Evolutionary conservation across 768 basidiomycete species (phyloP).

Genomic region (Rhodosporidiobolus sp.): DNA sequence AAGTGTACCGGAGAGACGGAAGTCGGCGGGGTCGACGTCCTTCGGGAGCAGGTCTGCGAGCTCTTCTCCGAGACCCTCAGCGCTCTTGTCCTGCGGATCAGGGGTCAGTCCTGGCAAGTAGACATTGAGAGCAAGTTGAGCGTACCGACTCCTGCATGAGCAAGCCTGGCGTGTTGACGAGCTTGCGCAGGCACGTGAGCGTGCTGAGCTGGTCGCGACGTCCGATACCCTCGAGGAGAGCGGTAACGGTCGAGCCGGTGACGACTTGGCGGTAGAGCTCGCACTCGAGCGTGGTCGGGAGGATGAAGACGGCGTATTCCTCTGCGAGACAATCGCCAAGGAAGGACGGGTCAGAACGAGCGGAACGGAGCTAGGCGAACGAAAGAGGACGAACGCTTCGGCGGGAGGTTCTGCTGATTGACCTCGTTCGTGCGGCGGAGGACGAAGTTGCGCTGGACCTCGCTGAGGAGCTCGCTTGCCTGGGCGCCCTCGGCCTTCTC

Average conservation of each 20-base stretch:
- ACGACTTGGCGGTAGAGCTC: constrained; percentile 74
- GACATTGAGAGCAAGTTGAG: background rate
- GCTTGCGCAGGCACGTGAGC: constrained; percentile 76
- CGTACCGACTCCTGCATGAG: constrained; percentile 49
- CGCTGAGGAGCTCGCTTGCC: constrained; percentile 66
- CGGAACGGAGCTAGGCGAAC: background rate
- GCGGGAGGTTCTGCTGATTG: constrained; percentile 77
- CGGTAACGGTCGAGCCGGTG: constrained; percentile 64
- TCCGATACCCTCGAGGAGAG: constrained; percentile 66
- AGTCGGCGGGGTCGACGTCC: constrained; percentile 52
- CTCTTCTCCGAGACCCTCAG: constrained; percentile 26
- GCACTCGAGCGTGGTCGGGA: constrained; percentile 77
- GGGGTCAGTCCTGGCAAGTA: too few relatives aligned
- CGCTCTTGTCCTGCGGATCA: constrained; percentile 2
- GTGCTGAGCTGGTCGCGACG: constrained; percentile 69
- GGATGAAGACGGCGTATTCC: constrained; percentile 97
- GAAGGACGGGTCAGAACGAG: background rate
- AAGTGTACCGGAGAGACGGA: constrained; percentile 70
- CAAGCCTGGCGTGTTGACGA: constrained; percentile 87
- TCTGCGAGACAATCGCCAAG: constrained; percentile 54
- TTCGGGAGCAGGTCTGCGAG: constrained; percentile 46
- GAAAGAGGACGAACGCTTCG: constrained; percentile 65
- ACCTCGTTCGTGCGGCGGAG: constrained; percentile 81
- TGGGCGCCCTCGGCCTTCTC: constrained; percentile 75
- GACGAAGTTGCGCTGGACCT: constrained; percentile 59